Conservation (phyloP, 768 basidiomycete species). For the Cubamyces lactineus region DNA sequence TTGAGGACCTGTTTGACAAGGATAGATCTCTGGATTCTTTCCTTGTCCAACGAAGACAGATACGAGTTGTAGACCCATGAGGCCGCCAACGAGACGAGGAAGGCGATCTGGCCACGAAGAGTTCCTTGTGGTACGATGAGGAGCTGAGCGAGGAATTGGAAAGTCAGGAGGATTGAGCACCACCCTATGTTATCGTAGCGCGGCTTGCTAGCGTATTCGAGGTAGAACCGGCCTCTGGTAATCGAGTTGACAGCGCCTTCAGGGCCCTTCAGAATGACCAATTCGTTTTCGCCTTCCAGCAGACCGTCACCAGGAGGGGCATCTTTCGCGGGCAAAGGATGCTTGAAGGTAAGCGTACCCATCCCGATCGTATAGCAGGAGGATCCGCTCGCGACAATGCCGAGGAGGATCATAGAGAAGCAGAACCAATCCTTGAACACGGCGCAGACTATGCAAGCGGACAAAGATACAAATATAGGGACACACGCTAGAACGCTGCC, state of each 20-base stretch:
- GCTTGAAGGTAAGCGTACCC: slow-evolving; percentile 7
- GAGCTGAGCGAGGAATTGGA: slow-evolving; percentile 17
- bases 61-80: slow-evolving; percentile 17
- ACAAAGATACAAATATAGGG: slow-evolving; percentile 1
- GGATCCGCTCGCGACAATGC: slow-evolving; percentile 2
- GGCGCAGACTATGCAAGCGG: slow-evolving; percentile 1
- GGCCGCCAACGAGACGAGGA: slow-evolving; percentile 7
- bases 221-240: slow-evolving; percentile 10
- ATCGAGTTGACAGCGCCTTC: slow-evolving; percentile 18
- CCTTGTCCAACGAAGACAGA: slow-evolving; percentile 11
- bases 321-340: background rate
- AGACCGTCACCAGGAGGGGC: slow-evolving; percentile 6
- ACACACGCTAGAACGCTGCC: slow-evolving; percentile 1
- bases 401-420: slow-evolving; percentile 6
- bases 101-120: slow-evolving; percentile 13
- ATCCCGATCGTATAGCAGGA: slow-evolving; percentile 9
- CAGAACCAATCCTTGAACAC: slow-evolving; percentile 2
- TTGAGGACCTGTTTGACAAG: background rate
- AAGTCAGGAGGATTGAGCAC: slow-evolving; percentile 9
- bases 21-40: slow-evolving; percentile 10
- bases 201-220: slow-evolving; percentile 14
- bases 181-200: slow-evolving; percentile 9
- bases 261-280: slow-evolving; percentile 3
- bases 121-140: slow-evolving; percentile 16
- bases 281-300: background rate